Evolutionary conservation across 2,329 filamentous ascomycete genomes (phyloP).

Genomic region (Sporothrix pallida): DNA sequence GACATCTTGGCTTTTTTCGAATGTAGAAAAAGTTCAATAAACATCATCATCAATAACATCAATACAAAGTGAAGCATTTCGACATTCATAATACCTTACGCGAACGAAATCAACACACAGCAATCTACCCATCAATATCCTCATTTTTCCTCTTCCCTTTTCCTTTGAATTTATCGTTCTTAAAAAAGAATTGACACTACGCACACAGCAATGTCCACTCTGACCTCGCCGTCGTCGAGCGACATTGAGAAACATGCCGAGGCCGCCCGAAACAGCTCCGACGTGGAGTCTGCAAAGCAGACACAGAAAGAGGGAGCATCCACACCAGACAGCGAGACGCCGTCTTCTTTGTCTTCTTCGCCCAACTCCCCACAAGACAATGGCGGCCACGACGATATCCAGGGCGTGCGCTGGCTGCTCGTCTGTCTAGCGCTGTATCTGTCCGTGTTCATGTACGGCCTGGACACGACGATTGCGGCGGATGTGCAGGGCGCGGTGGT

Average conservation of each 20-base stretch:
- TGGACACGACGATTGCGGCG: conserved; percentile 40
- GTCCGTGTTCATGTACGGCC: conserved; percentile 26
- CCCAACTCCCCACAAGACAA: neutral
- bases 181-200: neutral
- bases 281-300: neutral
- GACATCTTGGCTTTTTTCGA: neutral
- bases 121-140: neutral
- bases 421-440: conserved; percentile 21
- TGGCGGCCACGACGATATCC: neutral
- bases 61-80: neutral
- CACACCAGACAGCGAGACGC: neutral
- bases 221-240: neutral
- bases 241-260: conserved; percentile 23
- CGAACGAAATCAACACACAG: neutral
- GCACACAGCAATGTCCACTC: neutral
- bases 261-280: neutral
- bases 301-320: neutral
- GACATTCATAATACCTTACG: neutral
- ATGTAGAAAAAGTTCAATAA: neutral
- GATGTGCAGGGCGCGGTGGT: conserved; percentile 52
- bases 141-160: too few relatives aligned
- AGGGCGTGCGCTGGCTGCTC: conserved; percentile 15
- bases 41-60: neutral
- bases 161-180: too few relatives aligned
- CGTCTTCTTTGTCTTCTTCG: neutral